Conservation (phyloP, 2,329 filamentous ascomycete species). For the Tolypocladium paradoxum region DNA sequence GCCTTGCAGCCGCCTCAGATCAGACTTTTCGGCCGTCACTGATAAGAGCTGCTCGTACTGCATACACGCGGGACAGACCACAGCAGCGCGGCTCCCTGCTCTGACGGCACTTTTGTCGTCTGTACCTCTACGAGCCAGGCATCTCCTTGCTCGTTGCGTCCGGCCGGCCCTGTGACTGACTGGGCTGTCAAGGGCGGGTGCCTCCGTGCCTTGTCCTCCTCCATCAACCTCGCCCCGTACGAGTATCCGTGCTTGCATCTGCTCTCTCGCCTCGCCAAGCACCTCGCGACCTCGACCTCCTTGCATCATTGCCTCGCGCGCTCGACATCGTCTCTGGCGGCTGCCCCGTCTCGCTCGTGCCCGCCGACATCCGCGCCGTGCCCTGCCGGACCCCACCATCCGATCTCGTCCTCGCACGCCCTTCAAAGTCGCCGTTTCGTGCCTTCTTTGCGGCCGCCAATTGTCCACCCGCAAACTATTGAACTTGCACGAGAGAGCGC, state of each 20-base stretch:
- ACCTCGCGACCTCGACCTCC: neutral
- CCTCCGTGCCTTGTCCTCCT: neutral
- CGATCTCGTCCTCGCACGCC: neutral
- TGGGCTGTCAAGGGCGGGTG: neutral
- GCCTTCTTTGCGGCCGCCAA: conserved; percentile 2
- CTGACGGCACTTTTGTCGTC: neutral
- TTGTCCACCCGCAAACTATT: neutral
- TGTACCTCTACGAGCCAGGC: neutral
- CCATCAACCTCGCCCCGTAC: neutral
- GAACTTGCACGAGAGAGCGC: neutral
- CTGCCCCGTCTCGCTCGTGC: neutral
- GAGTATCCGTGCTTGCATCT: neutral
- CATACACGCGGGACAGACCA: neutral
- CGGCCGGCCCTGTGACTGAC: neutral
- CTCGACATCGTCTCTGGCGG: neutral
- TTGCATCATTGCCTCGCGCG: neutral
- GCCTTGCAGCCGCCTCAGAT: neutral
- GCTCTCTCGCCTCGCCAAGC: neutral
- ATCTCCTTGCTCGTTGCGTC: neutral
- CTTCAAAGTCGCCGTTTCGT: neutral
- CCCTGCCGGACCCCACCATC: conserved; percentile 2
- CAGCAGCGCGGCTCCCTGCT: neutral
- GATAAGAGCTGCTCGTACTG: neutral
- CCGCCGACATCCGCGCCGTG: conserved; percentile 3
- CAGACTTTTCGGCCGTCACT: neutral